Percentiles rank a stretch among this genome's conserved stretches.
These are phyloP conservation scores for Tricholoma terreum DNA, from an alignment of 768 basidiomycete genomes.

Conservation along the genomic window DNA sequence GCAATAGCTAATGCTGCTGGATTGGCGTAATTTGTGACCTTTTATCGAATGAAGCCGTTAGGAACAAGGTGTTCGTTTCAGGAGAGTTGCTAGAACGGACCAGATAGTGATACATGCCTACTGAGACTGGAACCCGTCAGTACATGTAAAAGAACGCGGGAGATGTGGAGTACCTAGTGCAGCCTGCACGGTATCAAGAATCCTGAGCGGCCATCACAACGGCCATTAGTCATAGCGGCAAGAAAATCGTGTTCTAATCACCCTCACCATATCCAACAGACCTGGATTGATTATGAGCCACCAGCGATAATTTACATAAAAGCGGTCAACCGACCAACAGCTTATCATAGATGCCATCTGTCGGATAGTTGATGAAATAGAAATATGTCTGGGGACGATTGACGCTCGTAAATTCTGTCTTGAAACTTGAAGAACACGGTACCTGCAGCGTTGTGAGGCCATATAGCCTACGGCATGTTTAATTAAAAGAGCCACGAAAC, in stretches of 20 bases:
- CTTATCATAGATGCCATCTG: conserved; percentile 25
- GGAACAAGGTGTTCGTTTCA: too few species aligned
- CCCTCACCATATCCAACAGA: conserved; percentile 27
- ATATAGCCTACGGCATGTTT: conserved; percentile 27
- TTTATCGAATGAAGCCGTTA: background rate
- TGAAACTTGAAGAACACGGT: background rate
- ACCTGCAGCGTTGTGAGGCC: conserved; percentile 37
- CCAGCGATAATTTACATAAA: background rate
- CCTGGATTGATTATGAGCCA: conserved; percentile 15
- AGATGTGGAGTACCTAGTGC: conserved; percentile 20
- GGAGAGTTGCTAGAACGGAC: conserved; percentile 10
- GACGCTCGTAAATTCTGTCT: background rate
- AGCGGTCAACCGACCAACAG: conserved; percentile 17
- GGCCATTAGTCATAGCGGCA: background rate
- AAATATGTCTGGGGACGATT: conserved; percentile 27
- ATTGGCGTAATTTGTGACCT: conserved; percentile 39
- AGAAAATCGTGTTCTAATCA: background rate
- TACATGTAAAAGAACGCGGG: background rate
- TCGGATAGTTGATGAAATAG: conserved; percentile 32
- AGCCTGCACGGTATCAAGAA: conserved; percentile 30
- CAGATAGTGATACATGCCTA: conserved; percentile 39
- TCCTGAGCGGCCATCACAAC: conserved; percentile 16
- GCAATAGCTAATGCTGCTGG: conserved; percentile 29
- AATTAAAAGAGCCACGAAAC: background rate
- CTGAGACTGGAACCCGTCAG: conserved; percentile 19